Conservation (phyloP, 1,284 basidiomycete species). For the Heimioporus retisporus region DNA sequence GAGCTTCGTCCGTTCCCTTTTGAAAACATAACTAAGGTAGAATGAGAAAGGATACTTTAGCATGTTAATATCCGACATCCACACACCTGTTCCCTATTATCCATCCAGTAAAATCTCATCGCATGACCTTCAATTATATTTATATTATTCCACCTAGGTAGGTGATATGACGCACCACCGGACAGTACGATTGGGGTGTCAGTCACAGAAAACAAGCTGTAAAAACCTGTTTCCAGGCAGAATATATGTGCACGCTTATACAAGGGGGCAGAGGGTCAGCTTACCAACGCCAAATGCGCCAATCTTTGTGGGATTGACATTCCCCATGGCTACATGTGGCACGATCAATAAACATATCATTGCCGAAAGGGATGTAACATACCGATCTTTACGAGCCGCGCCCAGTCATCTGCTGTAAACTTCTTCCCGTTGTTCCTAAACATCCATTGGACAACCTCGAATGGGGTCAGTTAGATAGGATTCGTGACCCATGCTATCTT, state of each 20-base stretch:
- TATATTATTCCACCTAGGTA: neutral
- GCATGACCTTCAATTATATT: slow-evolving; percentile 46
- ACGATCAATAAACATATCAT: neutral
- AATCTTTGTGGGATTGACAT: slow-evolving; percentile 78
- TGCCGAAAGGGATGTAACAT: slow-evolving; percentile 22
- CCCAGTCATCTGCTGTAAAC: slow-evolving; percentile 89
- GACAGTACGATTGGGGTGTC: slow-evolving; percentile 3
- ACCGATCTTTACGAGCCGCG: slow-evolving; percentile 88
- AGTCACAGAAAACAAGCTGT: slow-evolving; percentile 18
- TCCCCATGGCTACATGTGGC: slow-evolving; percentile 70
- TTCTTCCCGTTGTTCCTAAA: slow-evolving; percentile 90
- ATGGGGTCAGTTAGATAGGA: neutral
- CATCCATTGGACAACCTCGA: slow-evolving; percentile 75
- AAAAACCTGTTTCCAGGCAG: slow-evolving; percentile 8
- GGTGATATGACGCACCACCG: neutral
- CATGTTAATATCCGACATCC: neutral
- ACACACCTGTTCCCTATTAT: neutral
- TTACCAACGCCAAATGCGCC: slow-evolving; percentile 63
- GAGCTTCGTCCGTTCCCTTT: neutral
- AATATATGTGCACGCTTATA: neutral
- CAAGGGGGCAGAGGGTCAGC: slow-evolving; percentile 56
- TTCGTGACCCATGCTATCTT: neutral
- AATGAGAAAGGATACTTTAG: neutral
- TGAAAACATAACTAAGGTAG: neutral
- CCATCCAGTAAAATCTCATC: slow-evolving; percentile 80